phyloP scores from a whole-genome alignment of 495 filamentous ascomycete species.

The Penicillium ucsense region DNA sequence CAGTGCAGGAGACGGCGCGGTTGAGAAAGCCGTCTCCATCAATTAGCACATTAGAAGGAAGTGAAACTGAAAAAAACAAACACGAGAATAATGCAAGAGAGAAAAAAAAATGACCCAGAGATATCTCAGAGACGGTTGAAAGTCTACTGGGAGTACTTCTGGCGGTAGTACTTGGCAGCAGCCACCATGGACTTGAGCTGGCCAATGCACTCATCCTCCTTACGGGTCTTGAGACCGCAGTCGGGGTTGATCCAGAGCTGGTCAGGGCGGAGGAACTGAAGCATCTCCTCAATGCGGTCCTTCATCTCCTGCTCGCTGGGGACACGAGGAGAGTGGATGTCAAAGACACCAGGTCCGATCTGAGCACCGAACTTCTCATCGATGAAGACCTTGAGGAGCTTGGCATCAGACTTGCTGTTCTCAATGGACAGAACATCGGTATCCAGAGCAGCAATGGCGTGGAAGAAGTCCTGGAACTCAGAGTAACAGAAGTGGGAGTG shows the following conservation, averaged over 20 bases:
- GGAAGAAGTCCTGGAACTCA: slow-evolving; percentile 99
- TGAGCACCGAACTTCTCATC: slow-evolving; percentile 93
- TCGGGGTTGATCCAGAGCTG: slow-evolving; percentile 99
- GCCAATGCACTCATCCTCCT: slow-evolving; percentile 90
- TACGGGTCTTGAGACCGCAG: slow-evolving; percentile 95
- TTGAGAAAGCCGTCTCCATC: slow-evolving; percentile 33
- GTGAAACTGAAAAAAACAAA: slow-evolving; percentile 1
- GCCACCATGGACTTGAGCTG: slow-evolving; percentile 55
- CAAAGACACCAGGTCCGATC: slow-evolving; percentile 99
- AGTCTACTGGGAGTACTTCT: slow-evolving; percentile 61
- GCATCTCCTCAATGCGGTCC: slow-evolving; percentile 94
- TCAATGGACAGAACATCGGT: slow-evolving; percentile 97
- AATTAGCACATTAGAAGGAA: slow-evolving; percentile 22
- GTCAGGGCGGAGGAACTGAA: slow-evolving; percentile 82
- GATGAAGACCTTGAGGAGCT: slow-evolving; percentile 96
- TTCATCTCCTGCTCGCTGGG: slow-evolving; percentile 94
- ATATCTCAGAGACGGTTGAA: no score
- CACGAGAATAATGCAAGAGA: no score
- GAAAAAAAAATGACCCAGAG: no score
- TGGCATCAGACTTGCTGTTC: slow-evolving; percentile 99
- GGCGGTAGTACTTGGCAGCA: slow-evolving; percentile 91
- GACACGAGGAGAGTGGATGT: slow-evolving; percentile 98
- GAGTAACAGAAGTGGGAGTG: slow-evolving; percentile 99
- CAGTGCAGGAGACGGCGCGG: slow-evolving; percentile 29
- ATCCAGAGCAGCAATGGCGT: slow-evolving; percentile 95